Evolutionary conservation across 192 early-diverging fungal genomes (phyloP).

Genomic region (Mortierella alpina): DNA sequence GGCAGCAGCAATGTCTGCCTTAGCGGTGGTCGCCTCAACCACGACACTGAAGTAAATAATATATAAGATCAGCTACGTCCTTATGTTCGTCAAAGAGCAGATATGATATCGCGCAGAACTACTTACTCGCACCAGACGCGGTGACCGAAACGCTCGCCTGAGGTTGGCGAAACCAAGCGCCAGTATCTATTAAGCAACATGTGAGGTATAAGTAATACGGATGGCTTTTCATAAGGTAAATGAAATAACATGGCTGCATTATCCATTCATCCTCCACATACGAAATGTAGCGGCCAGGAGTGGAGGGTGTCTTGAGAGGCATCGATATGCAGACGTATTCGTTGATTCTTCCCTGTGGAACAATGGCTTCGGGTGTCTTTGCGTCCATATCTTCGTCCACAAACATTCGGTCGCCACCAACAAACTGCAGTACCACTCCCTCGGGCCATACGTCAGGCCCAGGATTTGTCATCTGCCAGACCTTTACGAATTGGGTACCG

Average conservation of each 20-base stretch:
- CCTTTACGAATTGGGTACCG: constrained; percentile 67
- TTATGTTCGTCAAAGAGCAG: background rate
- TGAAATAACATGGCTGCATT: background rate
- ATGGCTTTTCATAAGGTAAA: background rate
- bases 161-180: constrained; percentile 62
- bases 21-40: constrained; percentile 10
- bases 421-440: constrained; percentile 64
- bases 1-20: background rate
- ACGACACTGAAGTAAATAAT: constrained; percentile 5
- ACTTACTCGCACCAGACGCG: constrained; percentile 71
- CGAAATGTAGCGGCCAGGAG: constrained; percentile 68
- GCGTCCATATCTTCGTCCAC: constrained; percentile 40
- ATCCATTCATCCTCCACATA: constrained; percentile 7
- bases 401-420: constrained; percentile 64
- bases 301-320: constrained; percentile 68
- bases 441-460: constrained; percentile 69
- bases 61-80: background rate
- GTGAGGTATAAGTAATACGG: background rate
- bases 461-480: constrained; percentile 74
- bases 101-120: background rate
- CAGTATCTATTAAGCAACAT: constrained; percentile 53
- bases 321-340: constrained; percentile 64
- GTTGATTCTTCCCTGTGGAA: constrained; percentile 60
- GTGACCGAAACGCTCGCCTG: constrained; percentile 74
- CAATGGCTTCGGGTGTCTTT: constrained; percentile 32